Evolutionary conservation across 805 yeast genomes (phyloP), one percentile per base, ranked within the genome.

Genomic region (Ogataea paradorogensis): DNA sequence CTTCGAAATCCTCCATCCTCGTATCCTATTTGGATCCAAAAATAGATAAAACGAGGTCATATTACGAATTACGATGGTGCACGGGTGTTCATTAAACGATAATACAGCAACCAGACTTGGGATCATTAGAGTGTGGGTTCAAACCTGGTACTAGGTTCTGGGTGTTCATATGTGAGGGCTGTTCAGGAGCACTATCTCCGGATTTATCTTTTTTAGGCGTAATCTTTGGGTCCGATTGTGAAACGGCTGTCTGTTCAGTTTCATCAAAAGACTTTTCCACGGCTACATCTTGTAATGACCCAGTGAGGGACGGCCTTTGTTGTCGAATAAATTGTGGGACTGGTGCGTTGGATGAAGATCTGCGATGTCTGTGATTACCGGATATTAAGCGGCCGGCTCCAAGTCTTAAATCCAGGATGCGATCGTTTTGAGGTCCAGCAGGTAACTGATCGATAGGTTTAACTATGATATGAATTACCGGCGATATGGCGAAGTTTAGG

Each of bases 381-480:
- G 29, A 32, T 27, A 41, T 51, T 28, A 38, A 45, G 22, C 47
- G 29, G 5, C 41, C 42, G 11, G 47, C 30, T 5, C 36, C 32
- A 11, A 48, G 35, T 28, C 46, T 48, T 9, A 53, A 16, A 21
- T 57, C 58, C 22, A 53, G 46, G 31, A 37, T 51, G 33, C 47
- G 47, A 28, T 50, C 52, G 10, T 50, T 52, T 11, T 38, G 20
- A 6, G 36, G 8, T n/a, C 14, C 20, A 13, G 33, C 15, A 14
- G 30, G 45, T 7, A 52, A 28, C 39, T 50, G 51, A 11, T 57
- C 61, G 7, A 43, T 15, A 2, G 63, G 62, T 39, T 50, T 60
- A n/a, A 62, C 45, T 2, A 60, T 33, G n/a, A 62, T 35, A 37
- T 62, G 66, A 3, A 62, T 23, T 1, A 60, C 44, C 2, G 55